Percentiles rank a stretch among this genome's conserved stretches.
Evolutionary conservation across 176 grass and related monocot species (phyloP).

Genomic region (Carex parvula): DNA sequence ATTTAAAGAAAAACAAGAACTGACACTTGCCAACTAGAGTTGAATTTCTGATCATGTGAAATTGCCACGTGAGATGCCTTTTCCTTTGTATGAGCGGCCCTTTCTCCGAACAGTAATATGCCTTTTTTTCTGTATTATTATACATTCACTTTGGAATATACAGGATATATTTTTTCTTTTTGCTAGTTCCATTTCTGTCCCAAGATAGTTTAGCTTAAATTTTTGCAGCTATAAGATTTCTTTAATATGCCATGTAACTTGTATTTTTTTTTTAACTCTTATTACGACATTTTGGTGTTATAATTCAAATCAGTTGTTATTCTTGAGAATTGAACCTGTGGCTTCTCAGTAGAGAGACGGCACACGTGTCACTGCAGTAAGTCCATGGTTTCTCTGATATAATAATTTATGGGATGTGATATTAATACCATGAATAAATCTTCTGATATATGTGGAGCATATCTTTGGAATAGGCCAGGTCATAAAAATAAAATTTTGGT

Average conservation of each 20-base stretch:
- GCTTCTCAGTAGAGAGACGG: too few relatives aligned
- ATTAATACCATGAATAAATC: not conserved
- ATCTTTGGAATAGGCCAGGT: not conserved
- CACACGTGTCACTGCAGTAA: too few relatives aligned
- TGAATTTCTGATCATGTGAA: conserved; percentile 39
- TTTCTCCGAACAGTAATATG: not conserved
- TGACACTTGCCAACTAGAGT: conserved; percentile 36
- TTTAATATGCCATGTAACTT: not conserved
- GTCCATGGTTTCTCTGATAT: too few relatives aligned
- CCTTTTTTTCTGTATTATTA: not conserved
- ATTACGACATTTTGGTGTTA: not conserved
- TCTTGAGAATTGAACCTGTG: too few relatives aligned
- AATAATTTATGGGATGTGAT: not conserved
- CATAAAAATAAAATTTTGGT: not conserved
- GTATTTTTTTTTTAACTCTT: not conserved
- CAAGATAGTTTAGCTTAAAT: not conserved
- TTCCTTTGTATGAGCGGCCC: not conserved
- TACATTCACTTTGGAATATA: not conserved
- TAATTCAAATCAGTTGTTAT: not conserved
- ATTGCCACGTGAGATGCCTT: not conserved
- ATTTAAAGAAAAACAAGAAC: conserved; percentile 55
- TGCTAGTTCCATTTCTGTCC: not conserved
- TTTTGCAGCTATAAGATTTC: not conserved
- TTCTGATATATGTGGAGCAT: not conserved
- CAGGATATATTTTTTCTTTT: not conserved